Percentiles rank a stretch among this genome's conserved stretches.
phyloP scores from a whole-genome alignment of 331 rosid species.

The Acacia concinna region DNA sequence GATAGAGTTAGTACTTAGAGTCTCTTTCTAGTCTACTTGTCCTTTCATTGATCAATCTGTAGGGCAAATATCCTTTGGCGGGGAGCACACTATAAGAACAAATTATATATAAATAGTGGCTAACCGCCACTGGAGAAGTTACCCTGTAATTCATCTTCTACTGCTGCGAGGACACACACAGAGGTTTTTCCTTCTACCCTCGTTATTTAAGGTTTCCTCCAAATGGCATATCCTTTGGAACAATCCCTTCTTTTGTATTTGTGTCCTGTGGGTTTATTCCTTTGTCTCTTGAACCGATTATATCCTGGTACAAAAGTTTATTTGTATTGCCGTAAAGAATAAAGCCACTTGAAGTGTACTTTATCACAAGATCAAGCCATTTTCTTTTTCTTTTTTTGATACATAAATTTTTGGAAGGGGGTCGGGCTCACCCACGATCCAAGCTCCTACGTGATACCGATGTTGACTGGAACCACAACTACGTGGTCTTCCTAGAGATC shows the following conservation, averaged over 20 bases:
- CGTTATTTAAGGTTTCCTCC: constrained; percentile 27
- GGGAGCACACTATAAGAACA: too few species aligned
- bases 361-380: neutral
- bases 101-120: neutral
- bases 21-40: too few species aligned
- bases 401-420: too few species aligned
- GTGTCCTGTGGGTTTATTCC: constrained; percentile 37
- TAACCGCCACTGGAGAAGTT: neutral
- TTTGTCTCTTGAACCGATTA: constrained; percentile 4
- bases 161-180: neutral
- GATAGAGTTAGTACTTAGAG: too few species aligned
- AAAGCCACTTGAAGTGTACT: neutral
- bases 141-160: constrained; percentile 14
- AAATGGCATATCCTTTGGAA: constrained; percentile 45
- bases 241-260: constrained; percentile 26
- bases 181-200: neutral
- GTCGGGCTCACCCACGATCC: too few species aligned
- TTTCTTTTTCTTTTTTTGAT: too few species aligned
- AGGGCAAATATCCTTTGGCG: constrained; percentile 6
- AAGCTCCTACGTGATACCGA: too few species aligned
- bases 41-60: too few species aligned
- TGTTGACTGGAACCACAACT: too few species aligned
- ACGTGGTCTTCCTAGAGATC: too few species aligned
- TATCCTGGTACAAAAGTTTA: too few species aligned
- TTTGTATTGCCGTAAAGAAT: neutral